phyloP scores from a whole-genome alignment of 441 rosid genomes.

The Biscutella laevigata region DNA sequence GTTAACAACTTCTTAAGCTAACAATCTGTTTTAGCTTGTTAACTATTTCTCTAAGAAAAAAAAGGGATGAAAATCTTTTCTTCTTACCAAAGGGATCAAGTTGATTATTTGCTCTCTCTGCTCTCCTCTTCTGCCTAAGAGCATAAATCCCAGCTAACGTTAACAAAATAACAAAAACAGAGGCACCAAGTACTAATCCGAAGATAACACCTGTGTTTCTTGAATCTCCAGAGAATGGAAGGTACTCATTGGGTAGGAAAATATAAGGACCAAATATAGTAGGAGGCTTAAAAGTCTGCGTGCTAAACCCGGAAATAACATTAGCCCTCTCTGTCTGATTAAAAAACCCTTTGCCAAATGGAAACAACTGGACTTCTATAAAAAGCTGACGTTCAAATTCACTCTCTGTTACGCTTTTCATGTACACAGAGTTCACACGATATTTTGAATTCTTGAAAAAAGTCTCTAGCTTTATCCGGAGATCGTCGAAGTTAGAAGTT shows the following conservation, averaged over 20 bases:
- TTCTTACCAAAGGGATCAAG: conserved; percentile 76
- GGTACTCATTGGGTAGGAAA: conserved; percentile 28
- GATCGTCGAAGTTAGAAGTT: conserved; percentile 19
- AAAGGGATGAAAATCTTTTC: too few species aligned
- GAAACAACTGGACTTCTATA: conserved; percentile 45
- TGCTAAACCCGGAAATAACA: conserved; percentile 40
- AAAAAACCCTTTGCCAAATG: conserved; percentile 31
- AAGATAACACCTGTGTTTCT: conserved; percentile 38
- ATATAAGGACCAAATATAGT: conserved; percentile 39
- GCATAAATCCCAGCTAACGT: conserved; percentile 55
- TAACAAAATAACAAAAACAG: conserved; percentile 41
- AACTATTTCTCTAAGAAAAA: too few species aligned
- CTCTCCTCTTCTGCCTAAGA: conserved; percentile 56
- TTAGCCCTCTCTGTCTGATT: conserved; percentile 19
- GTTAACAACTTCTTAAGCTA: too few species aligned
- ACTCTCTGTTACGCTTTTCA: conserved; percentile 44
- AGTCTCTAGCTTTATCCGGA: not conserved
- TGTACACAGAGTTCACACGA: conserved; percentile 47
- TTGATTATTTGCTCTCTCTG: conserved; percentile 44
- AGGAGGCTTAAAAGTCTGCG: conserved; percentile 53
- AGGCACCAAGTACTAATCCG: conserved; percentile 50
- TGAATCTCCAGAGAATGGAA: too few species aligned
- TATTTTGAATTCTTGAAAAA: conserved; percentile 14
- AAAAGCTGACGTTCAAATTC: conserved; percentile 25
- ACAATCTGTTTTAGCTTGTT: too few species aligned